phyloP scores from a whole-genome alignment of 2,329 filamentous ascomycete species.

The Cyphellophora attinorum region DNA sequence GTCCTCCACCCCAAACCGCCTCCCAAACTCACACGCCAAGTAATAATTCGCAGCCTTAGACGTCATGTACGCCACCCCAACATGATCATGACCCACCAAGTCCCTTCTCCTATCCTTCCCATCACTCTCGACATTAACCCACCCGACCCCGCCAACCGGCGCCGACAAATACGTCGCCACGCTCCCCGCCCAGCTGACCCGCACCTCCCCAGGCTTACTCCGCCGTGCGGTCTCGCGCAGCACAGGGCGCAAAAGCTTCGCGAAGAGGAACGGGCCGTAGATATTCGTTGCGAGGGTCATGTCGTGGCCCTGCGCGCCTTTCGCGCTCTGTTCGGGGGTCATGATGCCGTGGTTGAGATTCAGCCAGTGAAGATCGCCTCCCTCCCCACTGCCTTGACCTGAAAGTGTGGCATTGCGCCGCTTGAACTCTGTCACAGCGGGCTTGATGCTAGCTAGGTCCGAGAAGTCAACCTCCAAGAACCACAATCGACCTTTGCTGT shows the following conservation, averaged over 20 bases:
- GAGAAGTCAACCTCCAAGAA: conserved; percentile 23
- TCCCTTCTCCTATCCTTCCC: background rate
- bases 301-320: conserved; percentile 27
- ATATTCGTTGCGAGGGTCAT: conserved; percentile 28
- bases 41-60: conserved; percentile 7
- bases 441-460: conserved; percentile 32
- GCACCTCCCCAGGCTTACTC: conserved; percentile 16
- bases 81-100: background rate
- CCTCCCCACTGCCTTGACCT: conserved; percentile 23
- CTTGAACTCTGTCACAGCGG: conserved; percentile 28
- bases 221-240: conserved; percentile 19
- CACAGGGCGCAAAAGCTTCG: conserved; percentile 26
- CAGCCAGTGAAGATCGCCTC: conserved; percentile 29
- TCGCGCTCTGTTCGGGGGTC: conserved; percentile 23
- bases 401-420: conserved; percentile 20
- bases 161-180: background rate
- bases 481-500: conserved; percentile 21
- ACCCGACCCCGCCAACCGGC: background rate
- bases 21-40: conserved; percentile 14
- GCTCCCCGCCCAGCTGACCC: conserved; percentile 21
- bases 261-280: conserved; percentile 29
- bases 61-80: background rate
- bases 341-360: conserved; percentile 27
- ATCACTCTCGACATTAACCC: background rate
- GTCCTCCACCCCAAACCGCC: conserved; percentile 14